phyloP scores from a whole-genome alignment of 2,329 filamentous ascomycete species.

The Celoporthe dispersa region DNA sequence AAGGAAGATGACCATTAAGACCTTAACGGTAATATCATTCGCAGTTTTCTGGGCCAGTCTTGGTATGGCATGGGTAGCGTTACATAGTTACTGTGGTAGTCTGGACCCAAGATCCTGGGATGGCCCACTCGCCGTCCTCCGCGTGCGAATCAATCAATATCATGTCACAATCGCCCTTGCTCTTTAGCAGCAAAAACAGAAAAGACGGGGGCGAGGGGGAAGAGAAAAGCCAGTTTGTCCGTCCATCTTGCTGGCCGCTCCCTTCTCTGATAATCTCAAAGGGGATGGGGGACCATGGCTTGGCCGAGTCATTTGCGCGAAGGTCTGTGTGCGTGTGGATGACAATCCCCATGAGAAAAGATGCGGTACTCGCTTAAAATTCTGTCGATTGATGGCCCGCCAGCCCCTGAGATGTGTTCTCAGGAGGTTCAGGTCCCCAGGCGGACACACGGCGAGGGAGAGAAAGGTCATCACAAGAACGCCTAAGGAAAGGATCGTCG shows the following conservation, averaged over 20 bases:
- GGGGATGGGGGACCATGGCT: neutral
- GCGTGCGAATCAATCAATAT: neutral
- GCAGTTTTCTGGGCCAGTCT: neutral
- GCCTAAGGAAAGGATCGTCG: neutral
- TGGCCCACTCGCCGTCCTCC: neutral
- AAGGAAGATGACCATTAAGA: neutral
- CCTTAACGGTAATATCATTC: neutral
- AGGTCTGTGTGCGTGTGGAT: neutral
- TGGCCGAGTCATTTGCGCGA: neutral
- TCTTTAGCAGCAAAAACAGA: neutral
- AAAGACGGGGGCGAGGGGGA: no score
- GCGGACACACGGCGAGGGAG: neutral
- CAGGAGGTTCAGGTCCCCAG: neutral
- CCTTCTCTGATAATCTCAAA: neutral
- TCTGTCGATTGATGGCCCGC: neutral
- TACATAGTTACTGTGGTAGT: neutral
- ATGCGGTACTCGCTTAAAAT: neutral
- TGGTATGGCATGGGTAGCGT: neutral
- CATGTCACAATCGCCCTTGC: neutral
- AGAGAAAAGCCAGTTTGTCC: no score
- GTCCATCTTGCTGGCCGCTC: neutral
- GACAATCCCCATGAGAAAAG: neutral
- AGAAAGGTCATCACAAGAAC: neutral
- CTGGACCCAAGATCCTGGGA: neutral
- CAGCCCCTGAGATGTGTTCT: neutral